Evolutionary conservation across 1,284 basidiomycete species (phyloP), one percentile per base, ranked within the genome.

Genomic region (Anthracocystis setariae): DNA sequence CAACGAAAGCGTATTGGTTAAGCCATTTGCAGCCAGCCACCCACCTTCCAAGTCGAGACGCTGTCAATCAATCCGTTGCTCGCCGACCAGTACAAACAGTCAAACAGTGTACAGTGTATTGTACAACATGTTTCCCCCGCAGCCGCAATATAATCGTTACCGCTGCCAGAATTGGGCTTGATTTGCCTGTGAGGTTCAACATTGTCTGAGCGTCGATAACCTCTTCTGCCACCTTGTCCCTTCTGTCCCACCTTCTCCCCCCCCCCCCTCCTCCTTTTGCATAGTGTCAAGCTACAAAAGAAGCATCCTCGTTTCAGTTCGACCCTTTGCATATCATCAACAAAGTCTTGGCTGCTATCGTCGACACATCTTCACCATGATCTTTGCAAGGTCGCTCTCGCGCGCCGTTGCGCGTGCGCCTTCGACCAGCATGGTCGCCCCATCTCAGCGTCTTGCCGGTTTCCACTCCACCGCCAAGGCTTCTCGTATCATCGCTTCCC

Each of bases 401-500:
- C 69, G 70, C 57, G 65, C 70, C 61, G 57, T 73, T n/a, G 70
- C 70, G 70, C 64, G 70, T 57, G 54, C 65, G 23, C 64, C 70
- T 52, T 51, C 65, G 53, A 49, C 69, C 43, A 72, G 64, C 60
- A 43, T 72, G 50, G 60, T 55, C 49, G 60, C 64, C 17, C 58
- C 68, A 17, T 53, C 62, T n/a, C 64, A 63, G 47, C 65, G 70
- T 25, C 53, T 64, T 21, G 70, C 70, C 46, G 64, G 70, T 57
- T 84, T 77, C 73, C 75, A 76, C 61, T 68, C 68, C 33, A 75
- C 76, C 47, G 57, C 72, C 29, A 58, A 50, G 38, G 78, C 72
- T 40, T 75, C 74, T 63, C 88, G 86, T 78, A 87, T 93, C 77
- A 89, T 90, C 65, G 88, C 89, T 40, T 90, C 90, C 40, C 90